phyloP scores from a whole-genome alignment of 805 yeast genomes.

The Candida golubevii region DNA sequence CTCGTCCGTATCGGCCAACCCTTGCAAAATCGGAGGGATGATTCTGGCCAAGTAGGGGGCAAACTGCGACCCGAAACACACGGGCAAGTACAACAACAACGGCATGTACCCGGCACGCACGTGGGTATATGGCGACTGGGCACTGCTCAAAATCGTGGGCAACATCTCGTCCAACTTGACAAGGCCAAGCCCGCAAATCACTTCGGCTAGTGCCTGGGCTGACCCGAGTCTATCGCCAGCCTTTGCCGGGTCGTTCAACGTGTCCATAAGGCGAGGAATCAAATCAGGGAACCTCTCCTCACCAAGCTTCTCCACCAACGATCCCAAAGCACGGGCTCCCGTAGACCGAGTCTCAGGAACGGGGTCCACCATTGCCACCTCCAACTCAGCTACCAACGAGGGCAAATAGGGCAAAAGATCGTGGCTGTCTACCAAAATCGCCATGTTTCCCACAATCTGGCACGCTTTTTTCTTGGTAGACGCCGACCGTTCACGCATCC shows the following conservation, averaged over 20 bases:
- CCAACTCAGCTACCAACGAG: conserved; percentile 74
- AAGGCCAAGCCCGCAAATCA: conserved; percentile 86
- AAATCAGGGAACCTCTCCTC: conserved; percentile 93
- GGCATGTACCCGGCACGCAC: conserved; percentile 94
- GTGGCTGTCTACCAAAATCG: conserved; percentile 83
- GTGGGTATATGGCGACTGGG: conserved; percentile 60
- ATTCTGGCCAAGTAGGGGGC: conserved; percentile 82
- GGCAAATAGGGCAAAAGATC: conserved; percentile 83
- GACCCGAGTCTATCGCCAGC: conserved; percentile 94
- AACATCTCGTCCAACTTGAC: conserved; percentile 82
- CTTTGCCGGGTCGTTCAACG: conserved; percentile 70
- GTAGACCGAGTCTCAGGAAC: conserved; percentile 96
- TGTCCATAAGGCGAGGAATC: conserved; percentile 71
- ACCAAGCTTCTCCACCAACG: conserved; percentile 92
- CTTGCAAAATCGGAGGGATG: conserved; percentile 87
- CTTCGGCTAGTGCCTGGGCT: conserved; percentile 95
- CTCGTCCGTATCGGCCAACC: conserved; percentile 87
- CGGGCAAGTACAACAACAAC: conserved; percentile 81
- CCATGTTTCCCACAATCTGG: conserved; percentile 98
- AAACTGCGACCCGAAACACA: conserved; percentile 88
- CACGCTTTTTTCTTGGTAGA: conserved; percentile 88
- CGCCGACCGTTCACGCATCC: conserved; percentile 93
- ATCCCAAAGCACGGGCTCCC: conserved; percentile 95
- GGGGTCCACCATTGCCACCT: conserved; percentile 96
- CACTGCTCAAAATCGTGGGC: conserved; percentile 72